Evolutionary conservation across 2,329 filamentous ascomycete species (phyloP), one percentile per base, ranked within the genome.

Genomic region (Microdochium bolleyi): DNA sequence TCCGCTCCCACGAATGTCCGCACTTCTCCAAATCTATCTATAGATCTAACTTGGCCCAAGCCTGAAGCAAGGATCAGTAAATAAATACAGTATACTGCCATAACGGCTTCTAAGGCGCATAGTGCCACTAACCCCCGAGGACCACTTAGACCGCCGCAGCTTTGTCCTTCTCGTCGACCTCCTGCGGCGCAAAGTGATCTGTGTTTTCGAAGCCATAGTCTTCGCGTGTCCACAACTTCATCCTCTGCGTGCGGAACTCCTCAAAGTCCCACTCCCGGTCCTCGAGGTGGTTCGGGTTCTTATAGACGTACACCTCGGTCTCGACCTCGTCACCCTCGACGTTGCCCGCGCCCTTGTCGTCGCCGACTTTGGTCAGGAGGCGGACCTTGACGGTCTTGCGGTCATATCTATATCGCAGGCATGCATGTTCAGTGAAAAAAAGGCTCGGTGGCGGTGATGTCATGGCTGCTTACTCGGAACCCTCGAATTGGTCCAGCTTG

Each of bases 181-280:
- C n/a, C n/a, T 55, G 48, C 16, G 60, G 56, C 16, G 61, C 44
- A 49, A 66, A 61, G 50, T 62, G 60, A 25, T 63, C 64, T 21
- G 56, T 61, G 21, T 66, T 70, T 24, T 73, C 70, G 55, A 76
- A 76, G 10, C 66, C 65, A 57, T 74, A 74, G 50, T 75, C 75
- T 27, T 72, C 73, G n/a, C 78, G 67, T 4, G 77, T 76, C 80
- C 79, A 84, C 3, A 63, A 53, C 52, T 65, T 65, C 71, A 83
- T 71, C 73, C 91, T 95, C 56, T 94, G 85, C 61, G 77, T 75
- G 56, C 86, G 82, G 65, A 96, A 97, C 57, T 88, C 83, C 49
- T 85, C 83, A 71, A 91, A 94, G 66, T 95, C 89, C 92, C 92
- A 97, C 67, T 96, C 91, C 22, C 73, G 69, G 30, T 80, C 74